Conservation (phyloP, 1,284 basidiomycete species). For the Inonotus hispidus region DNA sequence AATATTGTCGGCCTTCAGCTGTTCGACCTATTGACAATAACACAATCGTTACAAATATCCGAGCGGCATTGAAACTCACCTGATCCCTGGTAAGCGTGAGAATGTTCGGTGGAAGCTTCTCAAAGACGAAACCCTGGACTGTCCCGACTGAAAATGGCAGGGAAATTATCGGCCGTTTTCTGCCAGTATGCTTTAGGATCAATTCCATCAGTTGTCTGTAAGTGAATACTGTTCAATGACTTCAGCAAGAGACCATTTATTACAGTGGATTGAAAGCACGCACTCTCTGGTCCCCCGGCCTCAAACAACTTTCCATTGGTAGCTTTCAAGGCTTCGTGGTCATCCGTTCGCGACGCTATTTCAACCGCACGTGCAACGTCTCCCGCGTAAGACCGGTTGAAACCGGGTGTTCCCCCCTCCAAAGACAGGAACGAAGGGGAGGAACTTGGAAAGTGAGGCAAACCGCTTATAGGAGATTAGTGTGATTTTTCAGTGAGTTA, state of each 20-base stretch:
- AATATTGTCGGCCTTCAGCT: slow-evolving; percentile 55
- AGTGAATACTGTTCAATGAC: slow-evolving; percentile 45
- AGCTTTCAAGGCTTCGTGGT: slow-evolving; percentile 33
- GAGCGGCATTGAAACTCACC: slow-evolving; percentile 31
- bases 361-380: slow-evolving; percentile 60
- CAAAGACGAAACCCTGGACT: slow-evolving; percentile 55
- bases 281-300: slow-evolving; percentile 64
- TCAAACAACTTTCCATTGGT: slow-evolving; percentile 58
- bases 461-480: slow-evolving; percentile 45
- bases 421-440: slow-evolving; percentile 70
- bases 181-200: slow-evolving; percentile 47
- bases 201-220: slow-evolving; percentile 62
- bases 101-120: slow-evolving; percentile 55
- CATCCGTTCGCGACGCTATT: slow-evolving; percentile 43
- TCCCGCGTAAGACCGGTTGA: slow-evolving; percentile 64
- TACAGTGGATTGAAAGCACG: slow-evolving; percentile 20
- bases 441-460: slow-evolving; percentile 46
- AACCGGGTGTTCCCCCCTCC: slow-evolving; percentile 61
- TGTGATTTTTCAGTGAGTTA: neutral
- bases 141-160: slow-evolving; percentile 56
- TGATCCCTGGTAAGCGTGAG: slow-evolving; percentile 65
- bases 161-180: slow-evolving; percentile 51
- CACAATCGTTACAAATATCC: neutral
- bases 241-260: neutral
- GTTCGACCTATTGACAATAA: slow-evolving; percentile 40